These are phyloP conservation scores for Phytopythium boreale DNA, from an alignment of 352 stramenopile species.

Conservation along the genomic window DNA sequence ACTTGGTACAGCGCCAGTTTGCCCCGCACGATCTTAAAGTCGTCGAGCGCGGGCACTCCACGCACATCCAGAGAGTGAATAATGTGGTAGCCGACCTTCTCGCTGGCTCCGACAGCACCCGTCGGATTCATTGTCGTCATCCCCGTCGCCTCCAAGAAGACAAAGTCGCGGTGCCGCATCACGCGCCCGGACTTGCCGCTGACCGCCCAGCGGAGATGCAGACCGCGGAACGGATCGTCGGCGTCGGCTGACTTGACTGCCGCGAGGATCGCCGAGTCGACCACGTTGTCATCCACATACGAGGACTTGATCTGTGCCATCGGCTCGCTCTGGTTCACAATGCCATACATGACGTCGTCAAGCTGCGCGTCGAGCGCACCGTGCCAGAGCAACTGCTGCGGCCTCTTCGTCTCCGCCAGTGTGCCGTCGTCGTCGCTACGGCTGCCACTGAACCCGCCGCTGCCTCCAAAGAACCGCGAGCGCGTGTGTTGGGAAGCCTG, in stretches of 20 bases:
- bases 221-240: constrained; percentile 20
- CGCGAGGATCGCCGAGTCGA: constrained; percentile 25
- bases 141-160: constrained; percentile 38
- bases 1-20: constrained; percentile 26
- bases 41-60: constrained; percentile 26
- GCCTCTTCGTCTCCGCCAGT: constrained; percentile 5
- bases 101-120: constrained; percentile 9
- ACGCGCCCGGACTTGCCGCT: constrained; percentile 20
- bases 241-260: constrained; percentile 14
- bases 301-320: constrained; percentile 26
- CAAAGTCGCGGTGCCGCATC: constrained; percentile 36
- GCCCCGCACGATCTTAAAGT: constrained; percentile 26
- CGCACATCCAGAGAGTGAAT: constrained; percentile 42
- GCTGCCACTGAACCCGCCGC: not conserved
- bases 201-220: constrained; percentile 31
- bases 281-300: constrained; percentile 20
- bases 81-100: constrained; percentile 42
- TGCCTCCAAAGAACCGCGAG: constrained; percentile 1
- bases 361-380: constrained; percentile 24
- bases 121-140: constrained; percentile 21
- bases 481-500: not conserved
- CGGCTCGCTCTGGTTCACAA: constrained; percentile 26
- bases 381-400: constrained; percentile 26
- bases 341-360: constrained; percentile 34
- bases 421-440: constrained; percentile 1